These are phyloP conservation scores for Fusarium sp. DNA, from an alignment of 2,329 filamentous ascomycete genomes.

Conservation along the genomic window DNA sequence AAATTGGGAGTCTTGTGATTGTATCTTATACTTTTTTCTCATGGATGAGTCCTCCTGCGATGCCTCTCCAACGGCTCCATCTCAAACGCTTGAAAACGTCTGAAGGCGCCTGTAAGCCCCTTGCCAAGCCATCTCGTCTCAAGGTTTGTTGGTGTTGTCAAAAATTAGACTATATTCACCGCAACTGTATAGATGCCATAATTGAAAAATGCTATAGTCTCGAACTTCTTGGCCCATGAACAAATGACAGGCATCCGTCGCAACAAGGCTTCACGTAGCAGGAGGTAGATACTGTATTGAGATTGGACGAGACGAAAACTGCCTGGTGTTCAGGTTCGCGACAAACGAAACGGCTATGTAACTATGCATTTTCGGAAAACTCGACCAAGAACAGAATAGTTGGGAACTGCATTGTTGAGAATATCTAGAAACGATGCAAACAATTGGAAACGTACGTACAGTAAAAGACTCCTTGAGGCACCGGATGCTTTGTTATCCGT, in stretches of 20 bases:
- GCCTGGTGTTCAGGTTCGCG: constrained; percentile 1
- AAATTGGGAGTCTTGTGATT: not conserved
- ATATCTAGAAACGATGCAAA: not conserved
- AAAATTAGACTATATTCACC: constrained; percentile 1
- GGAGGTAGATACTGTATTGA: not conserved
- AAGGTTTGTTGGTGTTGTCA: constrained; percentile 1
- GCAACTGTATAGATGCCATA: not conserved
- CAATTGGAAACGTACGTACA: not conserved
- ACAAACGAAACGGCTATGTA: not conserved
- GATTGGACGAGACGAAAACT: not conserved
- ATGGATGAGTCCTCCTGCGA: not conserved
- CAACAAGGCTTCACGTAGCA: not conserved
- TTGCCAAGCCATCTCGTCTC: constrained; percentile 6
- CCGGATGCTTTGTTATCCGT: constrained; percentile 3
- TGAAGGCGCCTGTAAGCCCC: not conserved
- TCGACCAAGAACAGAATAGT: not conserved
- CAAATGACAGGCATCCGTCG: not conserved
- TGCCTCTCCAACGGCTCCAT: not conserved
- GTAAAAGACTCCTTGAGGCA: constrained; percentile 6
- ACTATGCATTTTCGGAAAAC: not conserved
- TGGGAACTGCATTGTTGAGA: not conserved
- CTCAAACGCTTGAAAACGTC: not conserved
- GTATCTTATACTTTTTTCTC: constrained; percentile 16
- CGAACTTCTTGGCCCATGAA: not conserved
- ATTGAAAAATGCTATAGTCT: not conserved